phyloP scores from a whole-genome alignment of 2,329 filamentous ascomycete species.

The Trichoderma oligosporum region DNA sequence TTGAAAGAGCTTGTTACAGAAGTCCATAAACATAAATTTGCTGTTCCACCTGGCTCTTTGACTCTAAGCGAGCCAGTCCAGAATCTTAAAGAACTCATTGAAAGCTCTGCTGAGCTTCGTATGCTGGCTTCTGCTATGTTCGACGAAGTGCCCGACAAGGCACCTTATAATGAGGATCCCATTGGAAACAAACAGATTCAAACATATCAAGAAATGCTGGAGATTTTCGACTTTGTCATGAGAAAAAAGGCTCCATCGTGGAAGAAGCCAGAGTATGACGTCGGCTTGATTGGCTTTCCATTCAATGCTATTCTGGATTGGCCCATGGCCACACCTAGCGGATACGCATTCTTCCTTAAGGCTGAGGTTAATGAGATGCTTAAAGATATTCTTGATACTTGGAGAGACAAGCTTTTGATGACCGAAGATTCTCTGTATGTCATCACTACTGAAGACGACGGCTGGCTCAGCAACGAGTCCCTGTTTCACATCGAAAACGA shows the following conservation, averaged over 20 bases:
- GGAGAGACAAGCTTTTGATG: conserved; percentile 29
- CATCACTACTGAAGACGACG: conserved; percentile 11
- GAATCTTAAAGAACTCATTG: conserved; percentile 18
- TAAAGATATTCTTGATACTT: conserved; percentile 48
- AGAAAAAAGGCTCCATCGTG: conserved; percentile 22
- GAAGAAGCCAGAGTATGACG: conserved; percentile 17
- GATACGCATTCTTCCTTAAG: conserved; percentile 52
- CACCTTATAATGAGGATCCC: conserved; percentile 22
- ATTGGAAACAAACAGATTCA: conserved; percentile 20
- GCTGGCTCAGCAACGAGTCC: conserved; percentile 25
- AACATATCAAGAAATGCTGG: conserved; percentile 25
- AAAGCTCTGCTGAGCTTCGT: conserved; percentile 23
- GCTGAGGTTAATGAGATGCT: conserved; percentile 49
- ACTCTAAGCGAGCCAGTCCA: neutral
- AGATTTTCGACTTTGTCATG: conserved; percentile 23
- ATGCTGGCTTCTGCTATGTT: conserved; percentile 27
- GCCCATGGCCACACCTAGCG: conserved; percentile 54
- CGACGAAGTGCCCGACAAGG: conserved; percentile 25
- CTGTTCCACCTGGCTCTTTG: neutral
- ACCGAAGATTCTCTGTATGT: conserved; percentile 27
- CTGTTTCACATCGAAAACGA: conserved; percentile 21
- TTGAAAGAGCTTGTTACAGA: conserved; percentile 9
- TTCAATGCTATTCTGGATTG: conserved; percentile 57
- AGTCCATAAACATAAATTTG: neutral
- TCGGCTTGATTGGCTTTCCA: conserved; percentile 50